Evolutionary conservation across 108 stramenopile species (phyloP), one percentile per base, ranked within the genome.

Genomic region (Nitzschia putrida): DNA sequence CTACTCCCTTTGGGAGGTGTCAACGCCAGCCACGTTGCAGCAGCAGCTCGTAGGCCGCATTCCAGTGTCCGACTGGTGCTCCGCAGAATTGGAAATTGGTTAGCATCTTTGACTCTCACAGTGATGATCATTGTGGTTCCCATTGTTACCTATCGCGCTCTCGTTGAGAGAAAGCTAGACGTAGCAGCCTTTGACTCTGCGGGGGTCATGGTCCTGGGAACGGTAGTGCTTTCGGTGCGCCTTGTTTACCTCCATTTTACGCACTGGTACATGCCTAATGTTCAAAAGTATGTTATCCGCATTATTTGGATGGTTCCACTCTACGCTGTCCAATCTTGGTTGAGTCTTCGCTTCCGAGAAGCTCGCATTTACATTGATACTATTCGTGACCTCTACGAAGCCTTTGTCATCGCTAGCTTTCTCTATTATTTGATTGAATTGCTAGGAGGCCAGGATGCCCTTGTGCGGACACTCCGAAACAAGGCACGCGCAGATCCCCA

Each of bases 241-340:
- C 76, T 88, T 24, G 90, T 96, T 16, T 82, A 91, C 58, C 68
- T 83, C 22, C 95, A 96, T 64, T 71, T 96, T 24, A 89, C 83
- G 20, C 87, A 96, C 57, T 96, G 91, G 83, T 90, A 92, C 75
- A 91, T 89, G 84, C 95, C 95, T 9, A 79, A 83, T 61, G 87
- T 93, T 16, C 95, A 96, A 80, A 86, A 85, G 41, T 96, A 93
- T 66, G 95, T 96, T 37, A 86, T 93, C 9, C 83, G 95, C 4
- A 96, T 96, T 49, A 26, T 96, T 0, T 93, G 90, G 87, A 96
- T 96, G 91, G 95, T 96, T 1, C 97, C 97, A 8, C 72, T 98
- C 7, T 98, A 98, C 70, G 69, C 87, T 25, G 77, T 98, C 61
- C 94, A 95, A 63, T 89, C 87, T 20, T 98, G 95, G 95, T 76